Evolutionary conservation across 805 yeast genomes (phyloP).

Genomic region (Candida ascalaphidarum): DNA sequence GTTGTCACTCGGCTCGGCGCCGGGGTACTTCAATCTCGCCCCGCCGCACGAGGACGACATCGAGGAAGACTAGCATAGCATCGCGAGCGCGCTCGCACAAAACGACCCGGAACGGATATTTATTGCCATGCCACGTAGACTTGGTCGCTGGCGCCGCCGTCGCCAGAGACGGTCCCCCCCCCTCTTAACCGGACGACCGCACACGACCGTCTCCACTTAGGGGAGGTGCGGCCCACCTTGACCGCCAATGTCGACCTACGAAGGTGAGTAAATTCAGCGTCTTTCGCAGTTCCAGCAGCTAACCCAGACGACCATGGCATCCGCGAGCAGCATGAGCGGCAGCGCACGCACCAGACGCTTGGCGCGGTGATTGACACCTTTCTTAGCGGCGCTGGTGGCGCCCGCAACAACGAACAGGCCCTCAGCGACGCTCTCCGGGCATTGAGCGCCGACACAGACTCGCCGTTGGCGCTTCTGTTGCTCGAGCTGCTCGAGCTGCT

Average conservation of each 20-base stretch:
- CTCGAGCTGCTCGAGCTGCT: conserved; percentile 16
- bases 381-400: conserved; percentile 9
- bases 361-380: conserved; percentile 26
- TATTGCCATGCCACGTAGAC: no score
- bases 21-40: conserved; percentile 2
- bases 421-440: conserved; percentile 23
- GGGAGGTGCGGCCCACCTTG: no score
- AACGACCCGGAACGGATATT: no score
- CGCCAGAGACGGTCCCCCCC: no score
- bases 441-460: conserved; percentile 22
- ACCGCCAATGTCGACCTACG: conserved; percentile 42
- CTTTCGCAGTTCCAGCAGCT: conserved; percentile 5
- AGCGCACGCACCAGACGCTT: conserved; percentile 20
- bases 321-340: conserved; percentile 1
- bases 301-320: conserved; percentile 31
- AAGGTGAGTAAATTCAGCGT: conserved; percentile 24
- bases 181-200: no score
- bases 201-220: no score
- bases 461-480: conserved; percentile 19
- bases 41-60: not conserved
- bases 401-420: conserved; percentile 9
- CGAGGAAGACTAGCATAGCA: conserved; percentile 1
- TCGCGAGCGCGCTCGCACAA: not conserved
- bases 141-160: no score
- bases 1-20: conserved; percentile 6